Base-by-base conservation (phyloP, 2,329 filamentous ascomycete genomes). In the Pseudopithomyces chartarum region DNA sequence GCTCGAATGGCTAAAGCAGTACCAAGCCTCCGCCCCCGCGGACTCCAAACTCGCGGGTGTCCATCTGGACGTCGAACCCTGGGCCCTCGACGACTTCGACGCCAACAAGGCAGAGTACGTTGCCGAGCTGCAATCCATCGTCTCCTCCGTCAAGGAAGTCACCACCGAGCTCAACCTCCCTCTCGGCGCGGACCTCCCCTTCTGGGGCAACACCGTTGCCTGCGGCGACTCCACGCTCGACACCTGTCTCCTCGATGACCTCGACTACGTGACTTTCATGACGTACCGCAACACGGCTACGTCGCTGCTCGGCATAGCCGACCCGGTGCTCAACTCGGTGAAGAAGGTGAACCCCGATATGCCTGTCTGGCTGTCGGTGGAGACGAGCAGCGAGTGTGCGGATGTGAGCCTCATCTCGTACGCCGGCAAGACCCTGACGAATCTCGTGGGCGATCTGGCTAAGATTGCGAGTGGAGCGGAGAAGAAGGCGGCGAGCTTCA, bases 21-120 rank as follows among this genome's bases (percentile, higher is more conserved):
- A 59, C 34, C 54, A 59, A 29, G 49, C 29, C 5, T 52, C 22
- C n/a, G 54, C 34, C 4, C 29, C 50, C 11, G 39, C 50, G n/a
- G 47, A 55, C 32, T 50, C 54, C 17, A 54, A 51, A 32, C 50
- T 59, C 29, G 29, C 57, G 1, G 57, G 57, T 6, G 52, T 59
- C 29, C 57, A 59, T 34, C 20, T 59, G 26, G 57, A 59, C 22
- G 47, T 59, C 22, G 57, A 59, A 36, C 57, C 57, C 8, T 56
- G 57, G 57, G 47, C 45, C 11, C 51, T 59, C 12, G 54, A 56
- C 22, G 54, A 32, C 36, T 59, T 52, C 40, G 42, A 34, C 5
- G 29, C 50, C 17, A 56, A 59, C 38, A 48, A 56, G 38, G 42
- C 26, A 8, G n/a, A 46, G 12, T 55, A 56, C 19, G 44, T 59